Conservation (phyloP, 2,329 filamentous ascomycete species). For the Botrytis cinerea region DNA sequence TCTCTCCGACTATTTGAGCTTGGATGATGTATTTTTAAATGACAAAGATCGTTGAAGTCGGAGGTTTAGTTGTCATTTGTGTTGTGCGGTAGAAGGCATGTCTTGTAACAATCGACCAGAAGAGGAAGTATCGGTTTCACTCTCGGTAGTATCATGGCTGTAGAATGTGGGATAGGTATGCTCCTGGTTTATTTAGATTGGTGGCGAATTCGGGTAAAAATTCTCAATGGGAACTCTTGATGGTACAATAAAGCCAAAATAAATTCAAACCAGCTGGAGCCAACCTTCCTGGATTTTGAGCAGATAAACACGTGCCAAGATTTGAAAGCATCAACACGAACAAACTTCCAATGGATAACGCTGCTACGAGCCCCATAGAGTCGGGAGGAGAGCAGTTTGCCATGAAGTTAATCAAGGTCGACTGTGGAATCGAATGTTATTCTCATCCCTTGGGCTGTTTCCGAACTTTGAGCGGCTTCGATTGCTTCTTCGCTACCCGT, state of each 20-base stretch:
- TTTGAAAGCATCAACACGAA: not conserved
- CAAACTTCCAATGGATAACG: not conserved
- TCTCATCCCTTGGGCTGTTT: not conserved
- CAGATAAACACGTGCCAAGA: too few species aligned
- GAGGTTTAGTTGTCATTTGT: too few species aligned
- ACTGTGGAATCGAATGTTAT: not conserved
- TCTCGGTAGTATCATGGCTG: not conserved
- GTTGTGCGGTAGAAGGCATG: too few species aligned
- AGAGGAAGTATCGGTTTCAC: not conserved
- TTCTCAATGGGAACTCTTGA: not conserved
- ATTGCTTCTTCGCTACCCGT: slow-evolving; percentile 18
- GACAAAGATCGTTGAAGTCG: too few species aligned
- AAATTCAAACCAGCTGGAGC: too few species aligned
- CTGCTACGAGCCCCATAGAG: not conserved
- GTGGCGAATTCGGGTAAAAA: not conserved
- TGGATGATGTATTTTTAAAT: too few species aligned
- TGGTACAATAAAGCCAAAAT: not conserved
- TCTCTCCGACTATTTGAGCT: too few species aligned
- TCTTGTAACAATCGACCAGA: too few species aligned
- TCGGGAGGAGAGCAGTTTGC: not conserved
- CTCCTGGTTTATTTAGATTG: not conserved
- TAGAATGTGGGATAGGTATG: not conserved
- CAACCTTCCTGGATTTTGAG: too few species aligned
- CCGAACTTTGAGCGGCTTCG: not conserved
- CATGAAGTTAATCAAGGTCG: not conserved